phyloP scores from a whole-genome alignment of 768 basidiomycete genomes.

The Termitomyces titanicus region DNA sequence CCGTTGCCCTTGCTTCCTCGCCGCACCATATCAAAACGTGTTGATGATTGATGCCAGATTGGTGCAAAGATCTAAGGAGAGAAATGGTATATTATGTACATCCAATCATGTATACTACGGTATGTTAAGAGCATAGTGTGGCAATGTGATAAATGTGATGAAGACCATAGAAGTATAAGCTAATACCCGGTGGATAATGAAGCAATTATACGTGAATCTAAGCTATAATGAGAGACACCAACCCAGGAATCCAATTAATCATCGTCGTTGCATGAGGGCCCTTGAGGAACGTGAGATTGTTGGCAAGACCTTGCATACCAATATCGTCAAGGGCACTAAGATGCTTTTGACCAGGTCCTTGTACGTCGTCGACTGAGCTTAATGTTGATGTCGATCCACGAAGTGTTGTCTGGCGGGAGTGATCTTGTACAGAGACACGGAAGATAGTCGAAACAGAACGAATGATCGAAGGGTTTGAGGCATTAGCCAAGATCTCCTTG shows the following conservation, averaged over 20 bases:
- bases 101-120: conserved; percentile 8
- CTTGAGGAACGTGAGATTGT: conserved; percentile 64
- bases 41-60: background rate
- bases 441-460: conserved; percentile 73
- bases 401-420: conserved; percentile 33
- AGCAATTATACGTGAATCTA: conserved; percentile 15
- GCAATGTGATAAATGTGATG: conserved; percentile 5
- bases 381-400: conserved; percentile 64
- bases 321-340: conserved; percentile 63
- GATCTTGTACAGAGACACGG: conserved; percentile 61
- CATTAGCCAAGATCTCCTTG: conserved; percentile 65
- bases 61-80: background rate
- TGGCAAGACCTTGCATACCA: conserved; percentile 73
- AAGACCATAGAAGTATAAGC: conserved; percentile 9
- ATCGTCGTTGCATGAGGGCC: conserved; percentile 57
- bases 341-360: conserved; percentile 50
- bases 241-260: conserved; percentile 69
- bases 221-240: conserved; percentile 34
- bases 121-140: background rate
- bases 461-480: conserved; percentile 69
- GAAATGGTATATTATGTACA: conserved; percentile 5
- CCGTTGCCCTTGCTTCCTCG: no score
- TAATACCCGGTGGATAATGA: conserved; percentile 1
- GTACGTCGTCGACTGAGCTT: conserved; percentile 56
- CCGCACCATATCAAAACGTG: background rate